Base-by-base conservation (phyloP, 192 early-diverging fungal genomes). In the Oehlia diaphana region DNA sequence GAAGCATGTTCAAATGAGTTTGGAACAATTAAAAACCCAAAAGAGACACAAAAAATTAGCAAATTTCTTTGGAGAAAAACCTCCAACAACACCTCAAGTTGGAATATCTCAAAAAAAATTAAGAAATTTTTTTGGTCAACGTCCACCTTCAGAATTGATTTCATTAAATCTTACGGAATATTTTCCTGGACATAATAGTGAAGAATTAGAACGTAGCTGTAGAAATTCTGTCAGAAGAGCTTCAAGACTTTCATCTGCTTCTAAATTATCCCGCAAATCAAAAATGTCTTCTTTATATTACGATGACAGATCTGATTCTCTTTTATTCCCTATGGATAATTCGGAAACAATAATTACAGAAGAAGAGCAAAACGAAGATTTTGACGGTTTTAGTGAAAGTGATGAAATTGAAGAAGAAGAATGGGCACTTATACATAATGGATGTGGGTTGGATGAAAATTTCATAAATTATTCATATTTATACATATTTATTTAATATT, bases 91-190 rank as follows among this genome's bases (percentile, higher is more conserved):
- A 35, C 12, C 33, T 72, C 66, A 58, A 28, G 31, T 79, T 49
- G 81, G 77, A 10, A 26, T 31, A 33, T 47, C 75, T 9, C 83
- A 85, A 19, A 84, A 90, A 16, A 89, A 93, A 74, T 82, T 89
- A 77, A 83, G 86, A 47, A 90, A 92, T 50, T 96, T 98, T 82
- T 96, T 99, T 83, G 97, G 96, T 49, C 96, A 98, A 82, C 92
- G 98, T 12, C 98, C 98, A 9, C 95, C 94, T 0, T 95, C 95
- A 13, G 96, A 98, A 83, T 87, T 95, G 50, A 97, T 99, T 82
- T 94, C 93, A 33, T 93, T 93, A 78, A 94, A 98, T 78, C 88
- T 99, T 58, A 89, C 92, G 66, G 92, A 95, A 77, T 99, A 94
- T 83, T 99, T 99, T 83, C 96, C 97, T 3, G 85, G 85, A 5